These are phyloP conservation scores for Neurospora sp. DNA, from an alignment of 495 filamentous ascomycete species.

Conservation along the genomic window DNA sequence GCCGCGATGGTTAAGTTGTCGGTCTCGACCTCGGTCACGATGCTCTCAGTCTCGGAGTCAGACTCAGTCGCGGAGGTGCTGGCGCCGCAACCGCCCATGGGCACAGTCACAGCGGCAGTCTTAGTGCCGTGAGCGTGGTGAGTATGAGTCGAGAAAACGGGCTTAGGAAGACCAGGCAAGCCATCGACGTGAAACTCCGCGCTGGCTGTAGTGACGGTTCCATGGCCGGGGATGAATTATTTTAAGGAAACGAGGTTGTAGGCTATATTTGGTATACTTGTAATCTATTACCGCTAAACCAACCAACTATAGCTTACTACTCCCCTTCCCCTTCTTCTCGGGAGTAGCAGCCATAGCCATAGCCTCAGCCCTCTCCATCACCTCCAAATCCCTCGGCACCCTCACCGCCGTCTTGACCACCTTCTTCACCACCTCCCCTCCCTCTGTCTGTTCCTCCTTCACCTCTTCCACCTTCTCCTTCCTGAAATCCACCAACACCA, in stretches of 20 bases:
- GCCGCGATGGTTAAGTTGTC: not conserved
- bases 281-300: not conserved
- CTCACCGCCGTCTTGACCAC: constrained; percentile 23
- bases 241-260: no score
- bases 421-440: constrained; percentile 41
- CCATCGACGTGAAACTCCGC: not conserved
- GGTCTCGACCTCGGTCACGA: not conserved
- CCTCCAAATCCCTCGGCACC: constrained; percentile 17
- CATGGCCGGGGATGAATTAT: not conserved
- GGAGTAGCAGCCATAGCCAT: constrained; percentile 4
- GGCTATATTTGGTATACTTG: not conserved
- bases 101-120: not conserved
- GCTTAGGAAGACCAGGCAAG: not conserved
- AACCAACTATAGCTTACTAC: constrained; percentile 2
- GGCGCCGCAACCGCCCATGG: not conserved
- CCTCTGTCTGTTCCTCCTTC: constrained; percentile 27
- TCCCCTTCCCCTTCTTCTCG: not conserved
- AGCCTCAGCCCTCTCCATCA: constrained; percentile 15
- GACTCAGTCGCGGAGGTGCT: not conserved
- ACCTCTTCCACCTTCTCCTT: constrained; percentile 47
- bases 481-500: constrained; percentile 58
- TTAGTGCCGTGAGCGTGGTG: not conserved
- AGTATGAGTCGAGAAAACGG: not conserved
- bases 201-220: not conserved
- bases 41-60: not conserved